Percentiles rank a stretch among this genome's conserved stretches.
These are phyloP conservation scores for Aschersonia sp. DNA, from an alignment of 2,329 filamentous ascomycete species.

Conservation along the genomic window DNA sequence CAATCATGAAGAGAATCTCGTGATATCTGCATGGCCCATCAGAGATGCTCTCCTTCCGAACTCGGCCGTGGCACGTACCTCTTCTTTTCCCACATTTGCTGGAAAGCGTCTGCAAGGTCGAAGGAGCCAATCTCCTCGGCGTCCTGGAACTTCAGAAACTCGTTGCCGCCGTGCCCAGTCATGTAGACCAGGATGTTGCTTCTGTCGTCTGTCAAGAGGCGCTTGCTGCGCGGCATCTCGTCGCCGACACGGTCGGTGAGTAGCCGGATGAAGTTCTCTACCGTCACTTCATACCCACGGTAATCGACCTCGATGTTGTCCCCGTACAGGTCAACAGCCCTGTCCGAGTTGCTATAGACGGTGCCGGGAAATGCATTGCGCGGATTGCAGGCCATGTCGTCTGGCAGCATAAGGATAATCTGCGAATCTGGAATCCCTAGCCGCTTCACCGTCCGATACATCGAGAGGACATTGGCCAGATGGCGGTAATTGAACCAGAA, in stretches of 20 bases:
- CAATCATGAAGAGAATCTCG: conserved; percentile 98
- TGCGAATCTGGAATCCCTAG: conserved; percentile 96
- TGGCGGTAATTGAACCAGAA: conserved; percentile 99
- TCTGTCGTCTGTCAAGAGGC: conserved; percentile 82
- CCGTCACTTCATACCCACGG: conserved; percentile 92
- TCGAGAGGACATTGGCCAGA: conserved; percentile 89
- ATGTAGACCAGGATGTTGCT: conserved; percentile 98
- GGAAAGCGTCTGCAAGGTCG: conserved; percentile 91
- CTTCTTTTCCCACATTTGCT: conserved; percentile 99
- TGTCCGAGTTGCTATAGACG: conserved; percentile 95
- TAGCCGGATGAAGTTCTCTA: conserved; percentile 94
- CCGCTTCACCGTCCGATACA: conserved; percentile 96
- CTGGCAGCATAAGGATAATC: conserved; percentile 99
- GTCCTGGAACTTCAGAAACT: conserved; percentile 97
- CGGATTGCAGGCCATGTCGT: conserved; percentile 99
- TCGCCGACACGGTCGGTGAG: conserved; percentile 88
- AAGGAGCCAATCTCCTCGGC: conserved; percentile 95
- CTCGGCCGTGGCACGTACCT: conserved; percentile 31
- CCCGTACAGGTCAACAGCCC: conserved; percentile 88
- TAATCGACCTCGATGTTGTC: conserved; percentile 99
- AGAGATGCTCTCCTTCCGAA: neutral
- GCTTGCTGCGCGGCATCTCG: conserved; percentile 89
- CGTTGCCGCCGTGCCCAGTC: conserved; percentile 95
- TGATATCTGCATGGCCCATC: conserved; percentile 49
- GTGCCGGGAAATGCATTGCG: conserved; percentile 95